A percentile compares a stretch with the other conserved stretches of the same genome.
Evolutionary conservation across 306 rosid genomes (phyloP).

Genomic region (Dalbergia cochinchinensis): DNA sequence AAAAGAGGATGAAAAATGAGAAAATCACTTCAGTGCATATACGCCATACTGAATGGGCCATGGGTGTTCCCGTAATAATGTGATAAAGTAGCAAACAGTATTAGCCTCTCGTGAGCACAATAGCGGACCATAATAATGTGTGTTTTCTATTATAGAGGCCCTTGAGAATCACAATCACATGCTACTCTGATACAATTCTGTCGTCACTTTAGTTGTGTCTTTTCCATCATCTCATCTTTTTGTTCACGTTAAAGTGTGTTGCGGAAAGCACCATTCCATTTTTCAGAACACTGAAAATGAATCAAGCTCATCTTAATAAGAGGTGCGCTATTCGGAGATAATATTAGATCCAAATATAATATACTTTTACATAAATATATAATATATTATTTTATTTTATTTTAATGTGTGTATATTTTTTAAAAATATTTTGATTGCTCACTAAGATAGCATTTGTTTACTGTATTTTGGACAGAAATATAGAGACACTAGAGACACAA

Average conservation of each 20-base stretch:
- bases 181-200: not conserved
- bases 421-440: no score
- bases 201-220: not conserved
- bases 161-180: conserved; percentile 26
- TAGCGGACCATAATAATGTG: not conserved
- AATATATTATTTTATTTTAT: no score
- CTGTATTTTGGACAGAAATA: no score
- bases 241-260: conserved; percentile 18
- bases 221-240: conserved; percentile 9
- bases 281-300: not conserved
- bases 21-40: not conserved
- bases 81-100: not conserved
- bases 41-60: not conserved
- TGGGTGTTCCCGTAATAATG: conserved; percentile 5
- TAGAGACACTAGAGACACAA: no score
- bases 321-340: no score
- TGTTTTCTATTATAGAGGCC: not conserved
- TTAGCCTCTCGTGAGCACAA: not conserved
- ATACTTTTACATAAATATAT: no score
- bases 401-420: no score
- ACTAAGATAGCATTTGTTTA: no score
- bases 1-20: not conserved
- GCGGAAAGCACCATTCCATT: not conserved
- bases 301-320: not conserved
- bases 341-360: no score